Evolutionary conservation across 129 eudicot species (phyloP), one percentile per base, ranked within the genome.

Genomic region (Helichrysum umbraculigerum): DNA sequence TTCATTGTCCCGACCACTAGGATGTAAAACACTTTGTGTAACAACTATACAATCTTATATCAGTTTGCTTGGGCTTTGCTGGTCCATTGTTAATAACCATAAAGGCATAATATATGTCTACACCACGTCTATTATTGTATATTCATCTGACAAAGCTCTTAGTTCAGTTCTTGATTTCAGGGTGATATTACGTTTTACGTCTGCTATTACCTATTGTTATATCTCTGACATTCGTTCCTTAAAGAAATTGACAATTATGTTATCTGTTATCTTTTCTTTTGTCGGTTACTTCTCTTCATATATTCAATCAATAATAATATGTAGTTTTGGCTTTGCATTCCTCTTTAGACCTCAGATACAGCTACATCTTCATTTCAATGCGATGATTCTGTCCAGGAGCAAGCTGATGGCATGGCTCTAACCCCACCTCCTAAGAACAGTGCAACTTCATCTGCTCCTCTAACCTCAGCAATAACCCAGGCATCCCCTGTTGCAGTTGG

Each of bases 371-470:
- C 87, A n/a, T 66, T 68, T 37, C 86, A 82, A 39, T 88, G 71
- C 70, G 87, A 70, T 73, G 71, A 83, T 83, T 61, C 96, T 7
- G 42, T 71, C 21, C 86, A 39, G 58, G 92, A 90, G 51, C 96
- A 87, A 73, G 86, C 71, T 37, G 86, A 83, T 66, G 95, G 85
- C 73, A 61, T 83, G 63, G 84, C 74, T 77, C 72, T 74, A 54
- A 83, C 90, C 69, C 90, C 97, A 52, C 79, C 92, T 50, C 79
- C 92, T 34, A 91, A 87, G 80, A 73, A 51, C 73, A 78, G 79
- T 66, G 29, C 75, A 19, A 68, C 78, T 64, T 56, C 83, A 41
- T 83, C 90, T 66, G 81, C 77, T 69, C 83, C 92, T 71, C 68
- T 84, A 69, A 85, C 89, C 75, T 81, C 97, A 68, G 69, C 75